These are phyloP conservation scores for Zhuliangozyma blackwelliae DNA, from an alignment of 1,139 yeast genomes.

Conservation along the genomic window DNA sequence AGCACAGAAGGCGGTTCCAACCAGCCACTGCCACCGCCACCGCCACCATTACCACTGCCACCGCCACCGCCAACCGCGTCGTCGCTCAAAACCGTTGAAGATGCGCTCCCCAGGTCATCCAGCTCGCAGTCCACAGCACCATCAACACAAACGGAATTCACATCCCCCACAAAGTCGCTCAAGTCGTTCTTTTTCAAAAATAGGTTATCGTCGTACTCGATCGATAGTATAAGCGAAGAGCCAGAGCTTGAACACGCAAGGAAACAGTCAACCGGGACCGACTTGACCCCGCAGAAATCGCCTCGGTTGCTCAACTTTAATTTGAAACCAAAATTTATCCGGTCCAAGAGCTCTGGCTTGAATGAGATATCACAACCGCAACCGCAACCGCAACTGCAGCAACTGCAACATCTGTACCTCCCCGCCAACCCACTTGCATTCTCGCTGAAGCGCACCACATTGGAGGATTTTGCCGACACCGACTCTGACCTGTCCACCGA, in stretches of 20 bases:
- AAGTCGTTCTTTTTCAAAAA: constrained; percentile 22
- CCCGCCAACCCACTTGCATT: too few relatives aligned
- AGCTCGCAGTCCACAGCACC: too few relatives aligned
- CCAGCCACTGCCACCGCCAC: too few relatives aligned
- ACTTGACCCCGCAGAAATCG: constrained; percentile 11
- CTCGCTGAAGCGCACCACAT: constrained; percentile 21
- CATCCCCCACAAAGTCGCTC: constrained; percentile 28
- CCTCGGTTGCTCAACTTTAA: constrained; percentile 9
- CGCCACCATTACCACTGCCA: too few relatives aligned
- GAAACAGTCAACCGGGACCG: constrained; percentile 4
- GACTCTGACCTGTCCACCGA: constrained; percentile 17
- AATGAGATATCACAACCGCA: too few relatives aligned
- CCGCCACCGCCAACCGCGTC: too few relatives aligned
- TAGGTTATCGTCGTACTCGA: constrained; percentile 22
- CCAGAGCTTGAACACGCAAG: constrained; percentile 15
- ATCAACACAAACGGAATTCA: constrained; percentile 13
- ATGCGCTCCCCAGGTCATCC: too few relatives aligned
- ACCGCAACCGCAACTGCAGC: too few relatives aligned
- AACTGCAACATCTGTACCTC: too few relatives aligned
- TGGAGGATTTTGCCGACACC: constrained; percentile 43
- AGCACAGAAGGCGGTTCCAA: too few relatives aligned
- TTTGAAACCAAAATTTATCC: constrained; percentile 20
- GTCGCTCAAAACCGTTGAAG: too few relatives aligned
- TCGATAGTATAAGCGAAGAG: constrained; percentile 25
- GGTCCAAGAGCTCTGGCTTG: constrained; percentile 22